A percentile compares a stretch with the other conserved stretches of the same genome.
Evolutionary conservation across 2,329 filamentous ascomycete genomes (phyloP).

Genomic region (Chaetomium olivaceum): DNA sequence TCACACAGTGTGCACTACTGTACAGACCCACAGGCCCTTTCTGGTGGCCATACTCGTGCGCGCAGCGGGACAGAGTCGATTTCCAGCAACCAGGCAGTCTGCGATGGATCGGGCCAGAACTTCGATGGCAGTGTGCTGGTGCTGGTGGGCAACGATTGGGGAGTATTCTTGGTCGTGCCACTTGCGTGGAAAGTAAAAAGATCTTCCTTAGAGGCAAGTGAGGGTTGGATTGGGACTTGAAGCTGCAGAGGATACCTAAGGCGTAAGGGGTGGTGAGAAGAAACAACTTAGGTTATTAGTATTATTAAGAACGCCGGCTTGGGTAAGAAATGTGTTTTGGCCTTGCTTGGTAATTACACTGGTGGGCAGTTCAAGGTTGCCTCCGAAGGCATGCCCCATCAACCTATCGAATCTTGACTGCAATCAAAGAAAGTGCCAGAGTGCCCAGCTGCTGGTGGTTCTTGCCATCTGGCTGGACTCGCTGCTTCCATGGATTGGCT

Average conservation of each 20-base stretch:
- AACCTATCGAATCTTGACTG: not conserved
- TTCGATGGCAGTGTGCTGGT: not conserved
- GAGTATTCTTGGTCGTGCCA: not conserved
- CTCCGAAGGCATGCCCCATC: not conserved
- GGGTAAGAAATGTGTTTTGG: not conserved
- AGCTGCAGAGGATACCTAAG: no score
- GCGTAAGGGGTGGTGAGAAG: no score
- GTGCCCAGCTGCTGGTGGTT: not conserved
- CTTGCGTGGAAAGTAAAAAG: no score
- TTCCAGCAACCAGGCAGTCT: not conserved
- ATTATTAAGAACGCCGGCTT: not conserved
- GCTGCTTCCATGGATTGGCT: conserved; percentile 9
- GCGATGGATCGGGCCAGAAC: not conserved
- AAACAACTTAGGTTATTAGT: no score
- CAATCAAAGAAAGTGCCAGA: not conserved
- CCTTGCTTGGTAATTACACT: conserved; percentile 1
- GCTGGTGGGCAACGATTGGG: no score
- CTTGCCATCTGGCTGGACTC: conserved; percentile 13
- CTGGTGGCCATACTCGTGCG: not conserved
- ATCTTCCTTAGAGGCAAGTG: not conserved
- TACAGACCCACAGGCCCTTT: conserved; percentile 4
- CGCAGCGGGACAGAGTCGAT: not conserved
- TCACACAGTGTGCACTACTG: conserved; percentile 3
- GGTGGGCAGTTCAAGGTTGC: not conserved
- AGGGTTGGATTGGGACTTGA: not conserved